Base-by-base conservation (phyloP, 169 alveolate genomes). In the Theileria orientalis region DNA sequence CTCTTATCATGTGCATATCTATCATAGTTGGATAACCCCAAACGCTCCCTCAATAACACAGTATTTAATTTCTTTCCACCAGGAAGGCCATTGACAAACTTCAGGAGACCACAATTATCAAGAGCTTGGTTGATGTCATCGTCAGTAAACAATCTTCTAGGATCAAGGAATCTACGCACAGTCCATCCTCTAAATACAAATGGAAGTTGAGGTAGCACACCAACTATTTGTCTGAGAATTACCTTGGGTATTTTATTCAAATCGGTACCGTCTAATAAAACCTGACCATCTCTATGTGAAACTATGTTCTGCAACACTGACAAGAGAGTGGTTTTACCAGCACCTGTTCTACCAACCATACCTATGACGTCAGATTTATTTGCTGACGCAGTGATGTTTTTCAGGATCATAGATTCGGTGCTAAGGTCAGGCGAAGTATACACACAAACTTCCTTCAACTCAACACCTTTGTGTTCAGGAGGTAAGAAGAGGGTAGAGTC, bases 171-270 rank as follows among this genome's bases (percentile, higher is more conserved):
- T 1, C 83, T 54, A 37, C 87, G 77, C 0, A 79, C 61, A 13
- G 87, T 79, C 87, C 87, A 79, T 0, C 87, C 87, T 44, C 47
- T 62, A 63, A 79, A 79, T 19, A 71, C 77, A 44, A 79, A 79
- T 0, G 87, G 78, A 5, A 73, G 19, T 35, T 79, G 87, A 0
- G 87, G 83, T 13, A 79, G 61, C n/a, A 79, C 75, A 30, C 87
- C 87, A 57, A 79, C 40, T 23, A 72, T 40, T 29, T 79, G 77
- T 3, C 84, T 56, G 16, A 67, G 21, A 52, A 73, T 32, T 3
- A 30, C 37, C 23, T 61, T 70, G 1, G 86, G 86, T 11, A 78
- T 70, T 0, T 16, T 32, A 46, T 64, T 78, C 42, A 78, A 5
- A 16, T 78, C 86, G 11, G 67, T 44, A 11, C 88, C 88, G 72